Evolutionary conservation across 1,284 basidiomycete genomes (phyloP).

Genomic region (Waitea zeae): DNA sequence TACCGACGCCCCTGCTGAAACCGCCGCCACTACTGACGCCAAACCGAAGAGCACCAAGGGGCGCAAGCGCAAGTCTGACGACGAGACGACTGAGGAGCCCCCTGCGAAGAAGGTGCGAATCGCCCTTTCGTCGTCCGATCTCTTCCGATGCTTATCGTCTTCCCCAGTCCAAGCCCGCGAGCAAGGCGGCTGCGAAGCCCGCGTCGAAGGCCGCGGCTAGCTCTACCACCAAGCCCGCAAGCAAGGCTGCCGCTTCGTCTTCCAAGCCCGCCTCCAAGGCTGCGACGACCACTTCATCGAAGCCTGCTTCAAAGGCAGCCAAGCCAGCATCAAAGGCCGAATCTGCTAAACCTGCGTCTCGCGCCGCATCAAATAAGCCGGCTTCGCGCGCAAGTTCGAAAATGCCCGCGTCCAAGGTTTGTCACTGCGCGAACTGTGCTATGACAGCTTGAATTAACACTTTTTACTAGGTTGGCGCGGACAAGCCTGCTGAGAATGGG

Average conservation of each 20-base stretch:
- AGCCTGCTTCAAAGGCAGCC: slow-evolving; percentile 8
- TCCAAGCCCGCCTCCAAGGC: background rate
- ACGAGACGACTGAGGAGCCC: slow-evolving; percentile 14
- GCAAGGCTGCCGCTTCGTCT: slow-evolving; percentile 6
- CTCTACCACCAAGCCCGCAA: slow-evolving; percentile 11
- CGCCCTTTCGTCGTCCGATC: slow-evolving; percentile 1
- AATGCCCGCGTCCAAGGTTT: background rate
- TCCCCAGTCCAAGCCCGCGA: slow-evolving; percentile 12
- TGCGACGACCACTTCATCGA: slow-evolving; percentile 2
- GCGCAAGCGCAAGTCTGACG: slow-evolving; percentile 15
- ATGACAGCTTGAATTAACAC: background rate
- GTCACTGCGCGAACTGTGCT: background rate
- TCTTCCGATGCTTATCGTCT: background rate
- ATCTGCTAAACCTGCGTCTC: background rate
- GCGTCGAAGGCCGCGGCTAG: slow-evolving; percentile 12
- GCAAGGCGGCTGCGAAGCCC: slow-evolving; percentile 10
- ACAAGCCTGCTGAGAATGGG: slow-evolving; percentile 1
- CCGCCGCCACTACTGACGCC: slow-evolving; percentile 13
- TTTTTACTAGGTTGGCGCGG: slow-evolving; percentile 3
- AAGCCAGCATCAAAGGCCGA: slow-evolving; percentile 6
- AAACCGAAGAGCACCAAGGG: slow-evolving; percentile 42
- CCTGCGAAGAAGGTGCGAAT: slow-evolving; percentile 16
- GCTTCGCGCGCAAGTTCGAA: slow-evolving; percentile 1
- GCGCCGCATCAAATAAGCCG: slow-evolving; percentile 3
- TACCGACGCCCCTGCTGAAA: too few species aligned